Percentiles rank a stretch among this genome's conserved stretches.
Conservation (phyloP, 768 basidiomycete genomes). For the Hericium coralloides region DNA sequence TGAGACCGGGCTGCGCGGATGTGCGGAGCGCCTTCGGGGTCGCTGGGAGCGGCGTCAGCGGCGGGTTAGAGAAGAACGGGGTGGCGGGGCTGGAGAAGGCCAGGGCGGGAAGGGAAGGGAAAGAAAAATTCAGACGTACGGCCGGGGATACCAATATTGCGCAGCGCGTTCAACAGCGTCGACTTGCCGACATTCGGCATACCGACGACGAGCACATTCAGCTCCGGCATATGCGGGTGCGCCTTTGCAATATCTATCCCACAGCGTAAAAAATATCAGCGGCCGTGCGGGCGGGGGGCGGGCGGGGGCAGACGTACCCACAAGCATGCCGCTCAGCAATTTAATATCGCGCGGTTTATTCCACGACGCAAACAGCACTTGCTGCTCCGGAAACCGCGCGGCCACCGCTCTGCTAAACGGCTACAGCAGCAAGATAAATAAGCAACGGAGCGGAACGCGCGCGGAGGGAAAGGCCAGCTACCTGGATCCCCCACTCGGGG, state of each 20-base stretch:
- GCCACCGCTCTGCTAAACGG: slow-evolving; percentile 70
- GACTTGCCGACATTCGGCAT: slow-evolving; percentile 99
- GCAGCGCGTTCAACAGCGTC: slow-evolving; percentile 82
- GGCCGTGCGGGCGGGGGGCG: background rate
- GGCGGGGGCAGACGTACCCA: slow-evolving; percentile 52
- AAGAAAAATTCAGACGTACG: slow-evolving; percentile 42
- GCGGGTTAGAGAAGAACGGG: background rate
- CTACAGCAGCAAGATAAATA: slow-evolving; percentile 27
- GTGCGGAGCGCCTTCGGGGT: slow-evolving; percentile 87
- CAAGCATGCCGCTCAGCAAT: slow-evolving; percentile 53
- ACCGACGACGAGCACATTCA: slow-evolving; percentile 89
- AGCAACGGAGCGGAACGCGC: background rate
- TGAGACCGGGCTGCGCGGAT: slow-evolving; percentile 84
- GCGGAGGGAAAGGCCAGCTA: slow-evolving; percentile 25
- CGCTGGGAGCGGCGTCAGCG: slow-evolving; percentile 27
- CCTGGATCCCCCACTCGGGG: slow-evolving; percentile 81
- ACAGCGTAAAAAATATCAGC: background rate
- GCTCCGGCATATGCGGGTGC: slow-evolving; percentile 60
- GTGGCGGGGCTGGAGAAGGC: background rate
- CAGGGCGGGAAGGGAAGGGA: background rate
- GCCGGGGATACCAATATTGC: slow-evolving; percentile 79
- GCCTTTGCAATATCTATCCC: slow-evolving; percentile 56
- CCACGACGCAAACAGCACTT: slow-evolving; percentile 63
- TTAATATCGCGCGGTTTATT: slow-evolving; percentile 59
- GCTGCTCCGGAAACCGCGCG: slow-evolving; percentile 60